Conservation (phyloP, 202 grass and related monocot species). For the Digitaria exilis region DNA sequence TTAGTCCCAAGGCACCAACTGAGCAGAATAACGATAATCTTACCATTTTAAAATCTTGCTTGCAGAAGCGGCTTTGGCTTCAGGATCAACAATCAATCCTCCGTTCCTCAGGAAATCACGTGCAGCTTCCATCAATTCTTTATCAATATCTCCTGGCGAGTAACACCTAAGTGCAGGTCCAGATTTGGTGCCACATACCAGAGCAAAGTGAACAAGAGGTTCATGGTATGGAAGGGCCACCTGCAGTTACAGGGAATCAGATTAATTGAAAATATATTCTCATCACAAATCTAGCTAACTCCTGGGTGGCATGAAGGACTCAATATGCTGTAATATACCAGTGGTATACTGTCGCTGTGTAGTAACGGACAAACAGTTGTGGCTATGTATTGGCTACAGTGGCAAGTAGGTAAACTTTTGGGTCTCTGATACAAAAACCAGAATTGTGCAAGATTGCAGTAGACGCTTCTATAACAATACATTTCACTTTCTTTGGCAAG, state of each 20-base stretch:
- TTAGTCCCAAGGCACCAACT: background rate
- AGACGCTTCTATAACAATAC: background rate
- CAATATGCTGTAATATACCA: constrained; percentile 13
- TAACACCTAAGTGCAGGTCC: constrained; percentile 84
- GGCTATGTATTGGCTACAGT: background rate
- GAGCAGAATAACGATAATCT: constrained; percentile 34
- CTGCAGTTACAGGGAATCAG: constrained; percentile 51
- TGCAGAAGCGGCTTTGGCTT: constrained; percentile 67
- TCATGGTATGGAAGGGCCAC: constrained; percentile 79
- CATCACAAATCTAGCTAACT: background rate
- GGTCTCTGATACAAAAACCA: background rate
- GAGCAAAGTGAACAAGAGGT: constrained; percentile 94
- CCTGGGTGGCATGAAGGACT: background rate
- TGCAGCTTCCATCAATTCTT: constrained; percentile 87
- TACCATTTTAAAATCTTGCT: constrained; percentile 89
- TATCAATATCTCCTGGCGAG: constrained; percentile 92
- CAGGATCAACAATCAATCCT: constrained; percentile 74
- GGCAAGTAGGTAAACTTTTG: constrained; percentile 14
- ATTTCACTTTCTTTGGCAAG: background rate
- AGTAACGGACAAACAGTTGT: background rate
- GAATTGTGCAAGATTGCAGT: background rate
- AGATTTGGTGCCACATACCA: constrained; percentile 90
- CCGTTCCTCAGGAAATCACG: constrained; percentile 78
- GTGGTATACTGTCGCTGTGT: background rate
- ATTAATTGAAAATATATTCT: constrained; percentile 15